These are phyloP conservation scores for Elaeis oleifera DNA, from an alignment of 202 grass and related monocot species.

Conservation along the genomic window DNA sequence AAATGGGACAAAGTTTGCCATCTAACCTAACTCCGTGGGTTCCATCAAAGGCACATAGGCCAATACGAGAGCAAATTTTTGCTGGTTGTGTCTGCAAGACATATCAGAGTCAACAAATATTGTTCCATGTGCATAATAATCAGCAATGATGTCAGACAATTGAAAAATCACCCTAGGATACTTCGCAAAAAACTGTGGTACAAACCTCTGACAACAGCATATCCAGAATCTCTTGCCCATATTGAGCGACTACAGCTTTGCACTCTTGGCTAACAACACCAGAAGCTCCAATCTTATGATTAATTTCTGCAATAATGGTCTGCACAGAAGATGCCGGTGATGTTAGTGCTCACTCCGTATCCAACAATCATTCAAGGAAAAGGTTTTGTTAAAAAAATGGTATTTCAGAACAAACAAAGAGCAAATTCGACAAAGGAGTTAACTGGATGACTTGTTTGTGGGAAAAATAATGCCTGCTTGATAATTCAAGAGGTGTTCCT, in stretches of 20 bases:
- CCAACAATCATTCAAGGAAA: too few species aligned
- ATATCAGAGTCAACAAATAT: slow-evolving; percentile 6
- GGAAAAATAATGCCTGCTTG: too few species aligned
- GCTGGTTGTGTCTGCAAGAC: slow-evolving; percentile 52
- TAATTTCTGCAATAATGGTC: slow-evolving; percentile 87
- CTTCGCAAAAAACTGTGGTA: slow-evolving; percentile 1
- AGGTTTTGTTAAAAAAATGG: too few species aligned
- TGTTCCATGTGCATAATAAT: background rate
- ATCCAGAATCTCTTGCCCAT: slow-evolving; percentile 81
- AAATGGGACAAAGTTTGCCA: background rate
- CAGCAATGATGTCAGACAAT: slow-evolving; percentile 2
- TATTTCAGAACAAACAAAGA: too few species aligned
- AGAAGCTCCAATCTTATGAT: slow-evolving; percentile 80
- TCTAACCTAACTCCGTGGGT: slow-evolving; percentile 58
- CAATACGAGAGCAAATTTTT: slow-evolving; percentile 69
- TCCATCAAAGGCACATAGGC: slow-evolving; percentile 78
- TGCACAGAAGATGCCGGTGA: slow-evolving; percentile 10
- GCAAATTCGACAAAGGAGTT: too few species aligned
- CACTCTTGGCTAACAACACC: slow-evolving; percentile 91
- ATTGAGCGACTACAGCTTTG: slow-evolving; percentile 85
- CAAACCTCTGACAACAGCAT: slow-evolving; percentile 68
- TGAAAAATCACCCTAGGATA: background rate
- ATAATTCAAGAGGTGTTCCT: too few species aligned
- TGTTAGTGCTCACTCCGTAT: too few species aligned
- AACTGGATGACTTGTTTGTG: too few species aligned